A percentile compares a stretch with the other conserved stretches of the same genome.
Conservation (phyloP, 73 alveolate genomes). For the Durusdinium trenchii region DNA sequence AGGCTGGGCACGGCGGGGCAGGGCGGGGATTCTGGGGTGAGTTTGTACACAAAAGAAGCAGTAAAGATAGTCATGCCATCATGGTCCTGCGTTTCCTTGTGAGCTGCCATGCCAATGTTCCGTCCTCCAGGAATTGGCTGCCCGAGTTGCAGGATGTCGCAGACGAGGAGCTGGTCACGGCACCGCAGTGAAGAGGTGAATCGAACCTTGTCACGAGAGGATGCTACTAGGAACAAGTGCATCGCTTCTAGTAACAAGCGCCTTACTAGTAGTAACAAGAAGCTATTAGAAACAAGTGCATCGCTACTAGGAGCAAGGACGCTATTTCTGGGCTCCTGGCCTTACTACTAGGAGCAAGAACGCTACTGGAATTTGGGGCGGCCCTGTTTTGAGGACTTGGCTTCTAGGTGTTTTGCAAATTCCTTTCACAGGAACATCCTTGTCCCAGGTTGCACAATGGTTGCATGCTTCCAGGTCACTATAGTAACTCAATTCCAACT, state of each 20-base stretch:
- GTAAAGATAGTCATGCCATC: not conserved
- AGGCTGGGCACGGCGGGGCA: not conserved
- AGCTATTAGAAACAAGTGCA: too few relatives aligned
- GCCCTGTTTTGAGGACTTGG: not conserved
- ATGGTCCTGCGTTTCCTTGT: not conserved
- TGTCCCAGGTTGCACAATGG: not conserved
- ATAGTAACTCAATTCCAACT: too few relatives aligned
- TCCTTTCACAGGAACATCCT: not conserved
- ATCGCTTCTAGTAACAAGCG: too few relatives aligned
- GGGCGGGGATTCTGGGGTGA: not conserved
- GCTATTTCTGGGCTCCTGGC: too few relatives aligned
- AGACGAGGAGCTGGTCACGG: slow-evolving; percentile 9
- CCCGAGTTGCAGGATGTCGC: slow-evolving; percentile 24
- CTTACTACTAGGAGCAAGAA: too few relatives aligned
- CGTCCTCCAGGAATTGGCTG: slow-evolving; percentile 24
- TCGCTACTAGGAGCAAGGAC: too few relatives aligned
- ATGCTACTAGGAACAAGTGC: too few relatives aligned
- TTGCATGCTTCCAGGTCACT: not conserved
- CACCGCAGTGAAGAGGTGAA: too few relatives aligned
- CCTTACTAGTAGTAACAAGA: too few relatives aligned
- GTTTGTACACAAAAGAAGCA: not conserved
- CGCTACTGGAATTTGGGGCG: not conserved
- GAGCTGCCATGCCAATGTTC: not conserved
- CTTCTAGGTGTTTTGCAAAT: not conserved
- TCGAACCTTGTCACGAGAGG: too few relatives aligned